phyloP scores from a whole-genome alignment of 495 filamentous ascomycete genomes.

The Aspergillus mulundensis region DNA sequence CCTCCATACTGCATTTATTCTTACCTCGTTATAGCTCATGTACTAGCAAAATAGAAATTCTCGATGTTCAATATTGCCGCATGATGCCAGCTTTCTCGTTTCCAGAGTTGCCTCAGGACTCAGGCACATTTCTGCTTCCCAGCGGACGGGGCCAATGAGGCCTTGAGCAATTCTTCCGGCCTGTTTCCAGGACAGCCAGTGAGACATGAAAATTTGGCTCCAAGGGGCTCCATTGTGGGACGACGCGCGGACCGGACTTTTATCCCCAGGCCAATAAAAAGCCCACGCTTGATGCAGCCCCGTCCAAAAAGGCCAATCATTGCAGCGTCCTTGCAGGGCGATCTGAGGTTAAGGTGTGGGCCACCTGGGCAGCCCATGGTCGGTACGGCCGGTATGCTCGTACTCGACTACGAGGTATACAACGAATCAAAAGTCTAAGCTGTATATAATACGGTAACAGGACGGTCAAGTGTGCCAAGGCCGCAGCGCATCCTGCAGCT shows the following conservation, averaged over 20 bases:
- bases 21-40: constrained; percentile 16
- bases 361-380: neutral
- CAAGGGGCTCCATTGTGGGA: constrained; percentile 11
- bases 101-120: neutral
- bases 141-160: constrained; percentile 8
- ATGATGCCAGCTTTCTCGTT: neutral
- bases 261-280: constrained; percentile 1
- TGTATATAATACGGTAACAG: constrained; percentile 11
- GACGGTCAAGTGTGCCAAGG: constrained; percentile 17
- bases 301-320: constrained; percentile 18
- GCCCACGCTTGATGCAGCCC: neutral
- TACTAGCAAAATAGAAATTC: constrained; percentile 14
- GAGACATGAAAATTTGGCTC: constrained; percentile 1
- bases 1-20: constrained; percentile 8
- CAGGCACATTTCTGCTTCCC: neutral
- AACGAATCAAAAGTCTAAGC: neutral
- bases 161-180: neutral
- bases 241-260: constrained; percentile 20
- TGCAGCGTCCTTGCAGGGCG: constrained; percentile 18
- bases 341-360: constrained; percentile 18
- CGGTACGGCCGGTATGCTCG: constrained; percentile 9
- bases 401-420: neutral
- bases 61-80: constrained; percentile 1
- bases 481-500: constrained; percentile 4
- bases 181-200: constrained; percentile 13